Percentiles rank a stretch among this genome's conserved stretches.
phyloP scores from a whole-genome alignment of 768 basidiomycete genomes.

The Dentipellis fragilis region DNA sequence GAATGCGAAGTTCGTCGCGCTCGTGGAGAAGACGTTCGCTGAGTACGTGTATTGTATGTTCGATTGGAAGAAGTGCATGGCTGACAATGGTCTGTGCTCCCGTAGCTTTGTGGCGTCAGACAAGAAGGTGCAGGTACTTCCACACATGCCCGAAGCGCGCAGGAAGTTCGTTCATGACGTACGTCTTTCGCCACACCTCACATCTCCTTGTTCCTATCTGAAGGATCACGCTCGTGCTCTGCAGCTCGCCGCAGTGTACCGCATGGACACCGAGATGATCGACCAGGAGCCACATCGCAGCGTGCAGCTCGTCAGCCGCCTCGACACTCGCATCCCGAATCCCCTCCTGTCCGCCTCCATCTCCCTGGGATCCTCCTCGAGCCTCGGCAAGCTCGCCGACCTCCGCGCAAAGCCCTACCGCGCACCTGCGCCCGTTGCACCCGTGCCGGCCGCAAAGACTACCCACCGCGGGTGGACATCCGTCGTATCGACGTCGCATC shows the following conservation, averaged over 20 bases:
- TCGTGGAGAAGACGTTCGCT: constrained; percentile 75
- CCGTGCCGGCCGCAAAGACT: background rate
- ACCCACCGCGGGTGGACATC: constrained; percentile 19
- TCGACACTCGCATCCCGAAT: constrained; percentile 72
- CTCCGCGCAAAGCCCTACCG: constrained; percentile 26
- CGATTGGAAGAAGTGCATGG: background rate
- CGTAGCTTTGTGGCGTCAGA: constrained; percentile 59
- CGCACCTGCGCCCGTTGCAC: constrained; percentile 10
- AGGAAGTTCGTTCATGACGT: constrained; percentile 80
- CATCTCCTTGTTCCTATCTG: background rate
- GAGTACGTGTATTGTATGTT: constrained; percentile 41
- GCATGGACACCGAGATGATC: constrained; percentile 78
- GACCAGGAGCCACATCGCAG: constrained; percentile 70
- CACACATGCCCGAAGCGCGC: constrained; percentile 70
- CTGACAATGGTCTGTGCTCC: background rate
- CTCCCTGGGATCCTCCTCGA: constrained; percentile 15
- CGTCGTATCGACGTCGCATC: constrained; percentile 17
- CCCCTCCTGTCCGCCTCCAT: constrained; percentile 45
- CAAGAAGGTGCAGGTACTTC: constrained; percentile 61
- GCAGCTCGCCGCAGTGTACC: constrained; percentile 69
- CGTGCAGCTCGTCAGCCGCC: constrained; percentile 70
- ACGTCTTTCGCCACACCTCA: constrained; percentile 18
- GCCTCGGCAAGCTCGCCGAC: constrained; percentile 56
- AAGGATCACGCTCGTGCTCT: constrained; percentile 5
- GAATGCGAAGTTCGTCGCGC: constrained; percentile 54